These are phyloP conservation scores for Aspergillus tamarii DNA, from an alignment of 2,329 filamentous ascomycete species.

Conservation along the genomic window DNA sequence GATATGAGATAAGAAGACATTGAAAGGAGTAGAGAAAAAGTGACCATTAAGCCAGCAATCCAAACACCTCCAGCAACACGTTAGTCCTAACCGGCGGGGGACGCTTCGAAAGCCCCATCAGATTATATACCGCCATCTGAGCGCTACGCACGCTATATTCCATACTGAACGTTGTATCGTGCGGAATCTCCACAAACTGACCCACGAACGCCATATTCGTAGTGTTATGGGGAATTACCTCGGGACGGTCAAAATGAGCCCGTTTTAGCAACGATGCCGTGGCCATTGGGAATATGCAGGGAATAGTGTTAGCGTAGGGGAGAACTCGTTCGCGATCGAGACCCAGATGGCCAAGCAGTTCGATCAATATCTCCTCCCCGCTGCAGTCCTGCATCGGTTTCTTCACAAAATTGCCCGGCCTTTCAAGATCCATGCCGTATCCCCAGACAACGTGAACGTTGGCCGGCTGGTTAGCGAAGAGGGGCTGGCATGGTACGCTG, in stretches of 20 bases:
- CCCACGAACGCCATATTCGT: constrained; percentile 1
- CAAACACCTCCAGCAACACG: not conserved
- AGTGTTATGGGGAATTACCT: not conserved
- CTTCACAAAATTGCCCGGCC: constrained; percentile 40
- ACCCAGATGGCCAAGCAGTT: constrained; percentile 42
- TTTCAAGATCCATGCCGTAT: constrained; percentile 40
- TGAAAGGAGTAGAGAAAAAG: not conserved
- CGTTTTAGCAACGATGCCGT: not conserved
- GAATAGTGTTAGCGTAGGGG: constrained; percentile 34
- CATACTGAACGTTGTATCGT: constrained; percentile 4
- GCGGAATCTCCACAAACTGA: constrained; percentile 1
- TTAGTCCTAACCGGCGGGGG: not conserved
- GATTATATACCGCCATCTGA: not conserved
- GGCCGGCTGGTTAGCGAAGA: constrained; percentile 42
- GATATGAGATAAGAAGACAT: not conserved
- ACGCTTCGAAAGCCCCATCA: not conserved
- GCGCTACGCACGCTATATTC: constrained; percentile 1
- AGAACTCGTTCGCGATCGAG: constrained; percentile 33
- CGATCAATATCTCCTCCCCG: constrained; percentile 42
- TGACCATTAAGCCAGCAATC: not conserved
- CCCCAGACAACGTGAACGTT: constrained; percentile 43
- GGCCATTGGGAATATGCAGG: constrained; percentile 13
- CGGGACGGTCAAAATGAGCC: not conserved
- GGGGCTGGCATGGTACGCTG: constrained; percentile 46
- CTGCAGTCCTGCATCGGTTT: constrained; percentile 46